Conservation (phyloP, 2,329 filamentous ascomycete species). For the Acrocalymma vagum region DNA sequence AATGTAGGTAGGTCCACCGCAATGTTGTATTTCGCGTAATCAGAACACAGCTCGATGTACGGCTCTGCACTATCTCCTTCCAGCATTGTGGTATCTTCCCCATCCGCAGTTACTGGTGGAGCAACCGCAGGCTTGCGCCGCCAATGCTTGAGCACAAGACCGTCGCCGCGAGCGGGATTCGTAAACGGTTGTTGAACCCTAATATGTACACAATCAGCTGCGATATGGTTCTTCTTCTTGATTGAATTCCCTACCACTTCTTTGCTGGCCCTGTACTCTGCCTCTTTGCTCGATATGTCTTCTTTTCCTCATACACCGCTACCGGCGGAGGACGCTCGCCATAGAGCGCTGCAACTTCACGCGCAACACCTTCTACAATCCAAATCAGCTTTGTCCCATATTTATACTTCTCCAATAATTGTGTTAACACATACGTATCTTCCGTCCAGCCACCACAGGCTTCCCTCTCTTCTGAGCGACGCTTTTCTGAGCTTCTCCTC, state of each 20-base stretch:
- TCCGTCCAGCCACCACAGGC: conserved; percentile 61
- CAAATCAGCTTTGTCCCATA: not conserved
- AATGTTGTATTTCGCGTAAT: conserved; percentile 89
- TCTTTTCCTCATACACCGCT: conserved; percentile 50
- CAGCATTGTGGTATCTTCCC: conserved; percentile 41
- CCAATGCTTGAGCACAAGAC: conserved; percentile 82
- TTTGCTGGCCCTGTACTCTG: conserved; percentile 49
- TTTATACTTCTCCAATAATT: not conserved
- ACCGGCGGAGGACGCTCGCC: conserved; percentile 52
- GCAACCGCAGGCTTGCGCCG: conserved; percentile 63
- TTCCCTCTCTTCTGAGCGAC: conserved; percentile 79
- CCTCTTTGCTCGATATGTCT: conserved; percentile 48
- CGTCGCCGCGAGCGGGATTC: conserved; percentile 79
- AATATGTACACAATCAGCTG: conserved; percentile 15
- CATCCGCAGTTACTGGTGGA: conserved; percentile 36
- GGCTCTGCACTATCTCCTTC: conserved; percentile 42
- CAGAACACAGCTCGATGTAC: conserved; percentile 58
- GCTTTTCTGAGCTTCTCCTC: conserved; percentile 50
- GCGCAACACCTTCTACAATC: conserved; percentile 47
- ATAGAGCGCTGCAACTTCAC: conserved; percentile 51
- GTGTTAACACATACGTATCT: conserved; percentile 56
- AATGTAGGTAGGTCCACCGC: conserved; percentile 81
- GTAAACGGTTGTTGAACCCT: conserved; percentile 65
- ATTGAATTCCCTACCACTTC: conserved; percentile 39
- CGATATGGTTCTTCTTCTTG: not conserved